These are phyloP conservation scores for Juglanconis juglandina DNA, from an alignment of 2,329 filamentous ascomycete species.

Conservation along the genomic window DNA sequence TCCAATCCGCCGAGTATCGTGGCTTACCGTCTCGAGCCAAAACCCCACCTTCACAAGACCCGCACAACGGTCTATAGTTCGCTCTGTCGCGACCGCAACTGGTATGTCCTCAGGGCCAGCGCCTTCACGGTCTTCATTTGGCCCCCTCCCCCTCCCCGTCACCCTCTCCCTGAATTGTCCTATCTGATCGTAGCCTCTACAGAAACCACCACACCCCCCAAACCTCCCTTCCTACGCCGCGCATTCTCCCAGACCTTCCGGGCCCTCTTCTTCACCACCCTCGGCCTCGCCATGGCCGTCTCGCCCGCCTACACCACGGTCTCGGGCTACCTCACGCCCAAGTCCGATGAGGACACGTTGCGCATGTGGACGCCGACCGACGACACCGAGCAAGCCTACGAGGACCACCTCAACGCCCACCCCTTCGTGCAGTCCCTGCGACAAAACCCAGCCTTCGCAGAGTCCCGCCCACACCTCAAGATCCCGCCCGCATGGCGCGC, in stretches of 20 bases:
- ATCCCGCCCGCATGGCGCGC: slow-evolving; percentile 67
- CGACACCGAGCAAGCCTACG: slow-evolving; percentile 56
- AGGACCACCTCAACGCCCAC: slow-evolving; percentile 71
- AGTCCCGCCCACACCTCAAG: slow-evolving; percentile 83
- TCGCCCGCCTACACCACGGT: slow-evolving; percentile 48
- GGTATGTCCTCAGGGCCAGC: slow-evolving; percentile 13
- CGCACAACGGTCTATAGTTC: not conserved
- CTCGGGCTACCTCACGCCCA: slow-evolving; percentile 46
- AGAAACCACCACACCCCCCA: slow-evolving; percentile 19
- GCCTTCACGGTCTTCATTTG: not conserved
- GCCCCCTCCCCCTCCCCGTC: not conserved
- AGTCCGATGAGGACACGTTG: slow-evolving; percentile 71
- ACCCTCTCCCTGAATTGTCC: no score
- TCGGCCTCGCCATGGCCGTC: slow-evolving; percentile 56
- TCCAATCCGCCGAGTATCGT: slow-evolving; percentile 10
- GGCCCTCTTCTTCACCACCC: slow-evolving; percentile 42
- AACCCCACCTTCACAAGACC: not conserved
- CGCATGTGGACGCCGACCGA: slow-evolving; percentile 58
- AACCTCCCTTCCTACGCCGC: slow-evolving; percentile 40
- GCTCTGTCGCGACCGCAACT: slow-evolving; percentile 19
- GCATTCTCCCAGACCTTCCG: slow-evolving; percentile 44
- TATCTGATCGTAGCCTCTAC: not conserved
- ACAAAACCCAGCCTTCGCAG: slow-evolving; percentile 60
- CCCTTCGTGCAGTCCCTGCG: slow-evolving; percentile 71
- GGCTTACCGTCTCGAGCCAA: not conserved